phyloP scores from a whole-genome alignment of 192 early-diverging fungal species.

The Backusella luteola region DNA sequence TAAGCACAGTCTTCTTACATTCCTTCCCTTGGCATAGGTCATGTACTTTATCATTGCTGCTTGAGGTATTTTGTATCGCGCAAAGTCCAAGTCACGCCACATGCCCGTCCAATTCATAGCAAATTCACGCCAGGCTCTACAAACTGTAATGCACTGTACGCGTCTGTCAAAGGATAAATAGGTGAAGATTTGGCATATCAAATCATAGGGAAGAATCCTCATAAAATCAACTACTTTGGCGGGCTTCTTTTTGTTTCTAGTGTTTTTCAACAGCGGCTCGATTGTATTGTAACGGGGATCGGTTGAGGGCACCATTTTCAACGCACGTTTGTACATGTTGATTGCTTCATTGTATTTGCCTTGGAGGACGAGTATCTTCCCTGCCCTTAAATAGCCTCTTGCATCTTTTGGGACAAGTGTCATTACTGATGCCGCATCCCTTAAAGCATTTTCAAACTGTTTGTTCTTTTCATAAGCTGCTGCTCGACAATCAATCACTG shows the following conservation, averaged over 20 bases:
- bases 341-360: neutral
- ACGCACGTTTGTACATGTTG: neutral
- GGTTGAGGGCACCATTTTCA: neutral
- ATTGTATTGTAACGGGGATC: neutral
- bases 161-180: constrained; percentile 5
- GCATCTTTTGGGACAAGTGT: neutral
- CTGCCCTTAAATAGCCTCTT: constrained; percentile 12
- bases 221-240: neutral
- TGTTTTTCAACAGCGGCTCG: neutral
- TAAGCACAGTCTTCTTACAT: neutral
- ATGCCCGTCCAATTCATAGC: constrained; percentile 12
- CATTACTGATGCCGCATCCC: neutral
- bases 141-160: constrained; percentile 2
- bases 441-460: neutral
- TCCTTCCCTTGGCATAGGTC: neutral
- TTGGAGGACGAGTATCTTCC: neutral
- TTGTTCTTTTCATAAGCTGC: neutral
- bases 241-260: neutral
- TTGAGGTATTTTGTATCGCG: neutral
- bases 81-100: constrained; percentile 17
- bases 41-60: neutral
- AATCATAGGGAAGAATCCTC: constrained; percentile 10
- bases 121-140: constrained; percentile 12
- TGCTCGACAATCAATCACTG: constrained; percentile 10
- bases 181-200: neutral